Evolutionary conservation across 805 yeast species (phyloP).

Genomic region (Myxozyma geophila): DNA sequence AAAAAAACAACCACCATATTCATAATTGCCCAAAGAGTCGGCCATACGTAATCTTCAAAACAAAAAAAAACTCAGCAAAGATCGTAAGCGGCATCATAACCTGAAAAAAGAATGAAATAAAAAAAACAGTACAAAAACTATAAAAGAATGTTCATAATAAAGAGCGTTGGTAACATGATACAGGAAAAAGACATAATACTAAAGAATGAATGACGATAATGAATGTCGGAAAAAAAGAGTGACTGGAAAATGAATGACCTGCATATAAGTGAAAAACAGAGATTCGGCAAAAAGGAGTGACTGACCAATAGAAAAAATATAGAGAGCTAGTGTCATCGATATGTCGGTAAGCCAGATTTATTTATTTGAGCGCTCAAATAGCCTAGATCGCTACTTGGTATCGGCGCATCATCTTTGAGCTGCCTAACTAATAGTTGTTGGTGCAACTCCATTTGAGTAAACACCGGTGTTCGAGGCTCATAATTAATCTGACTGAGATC

Average conservation of each 20-base stretch:
- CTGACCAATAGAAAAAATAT: not conserved
- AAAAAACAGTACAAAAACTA: not conserved
- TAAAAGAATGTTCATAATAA: not conserved
- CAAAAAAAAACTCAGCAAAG: not conserved
- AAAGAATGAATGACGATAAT: not conserved
- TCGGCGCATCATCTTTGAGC: conserved; percentile 24
- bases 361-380: conserved; percentile 34
- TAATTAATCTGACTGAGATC: conserved; percentile 18
- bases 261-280: not conserved
- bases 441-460: conserved; percentile 27
- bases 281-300: conserved; percentile 14
- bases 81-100: not conserved
- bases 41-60: not conserved
- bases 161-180: not conserved
- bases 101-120: not conserved
- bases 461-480: conserved; percentile 29
- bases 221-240: not conserved
- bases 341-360: conserved; percentile 23
- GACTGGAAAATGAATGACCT: conserved; percentile 2
- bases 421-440: conserved; percentile 19
- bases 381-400: conserved; percentile 29
- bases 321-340: conserved; percentile 9
- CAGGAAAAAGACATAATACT: not conserved
- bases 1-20: not conserved
- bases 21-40: too few species aligned